phyloP scores from a whole-genome alignment of 2,329 filamentous ascomycete species.

The Cercospora sesami region DNA sequence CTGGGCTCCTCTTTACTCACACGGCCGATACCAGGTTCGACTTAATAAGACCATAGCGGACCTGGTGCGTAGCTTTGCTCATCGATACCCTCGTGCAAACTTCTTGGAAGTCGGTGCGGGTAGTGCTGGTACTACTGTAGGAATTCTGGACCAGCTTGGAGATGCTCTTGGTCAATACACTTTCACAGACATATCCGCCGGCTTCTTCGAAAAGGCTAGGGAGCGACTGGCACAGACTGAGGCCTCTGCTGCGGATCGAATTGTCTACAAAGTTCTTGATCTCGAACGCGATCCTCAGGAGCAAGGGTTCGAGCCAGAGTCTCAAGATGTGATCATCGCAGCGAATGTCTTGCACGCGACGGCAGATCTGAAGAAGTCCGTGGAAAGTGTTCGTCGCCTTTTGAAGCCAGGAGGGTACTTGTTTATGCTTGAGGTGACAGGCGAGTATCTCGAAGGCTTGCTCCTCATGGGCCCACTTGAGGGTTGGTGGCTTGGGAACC shows the following conservation, averaged over 20 bases:
- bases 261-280: slow-evolving; percentile 36
- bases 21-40: slow-evolving; percentile 44
- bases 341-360: slow-evolving; percentile 34
- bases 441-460: slow-evolving; percentile 18
- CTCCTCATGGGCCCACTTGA: slow-evolving; percentile 23
- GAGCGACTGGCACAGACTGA: slow-evolving; percentile 21
- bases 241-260: slow-evolving; percentile 32
- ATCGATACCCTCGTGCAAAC: slow-evolving; percentile 47
- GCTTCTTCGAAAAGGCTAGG: slow-evolving; percentile 45
- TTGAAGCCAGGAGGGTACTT: slow-evolving; percentile 34
- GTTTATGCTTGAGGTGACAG: slow-evolving; percentile 30
- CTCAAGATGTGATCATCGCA: slow-evolving; percentile 35
- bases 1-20: slow-evolving; percentile 29
- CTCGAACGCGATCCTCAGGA: slow-evolving; percentile 35
- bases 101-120: slow-evolving; percentile 51
- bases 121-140: slow-evolving; percentile 46
- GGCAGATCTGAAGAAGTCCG: slow-evolving; percentile 22
- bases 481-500: slow-evolving; percentile 25
- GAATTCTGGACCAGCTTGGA: slow-evolving; percentile 39
- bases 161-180: slow-evolving; percentile 45
- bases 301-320: slow-evolving; percentile 39
- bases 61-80: slow-evolving; percentile 32
- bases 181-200: slow-evolving; percentile 49
- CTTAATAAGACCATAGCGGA: slow-evolving; percentile 36
- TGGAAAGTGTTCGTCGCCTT: slow-evolving; percentile 30